phyloP scores from a whole-genome alignment of 257 asterid genomes.

The Cinchona pubescens region DNA sequence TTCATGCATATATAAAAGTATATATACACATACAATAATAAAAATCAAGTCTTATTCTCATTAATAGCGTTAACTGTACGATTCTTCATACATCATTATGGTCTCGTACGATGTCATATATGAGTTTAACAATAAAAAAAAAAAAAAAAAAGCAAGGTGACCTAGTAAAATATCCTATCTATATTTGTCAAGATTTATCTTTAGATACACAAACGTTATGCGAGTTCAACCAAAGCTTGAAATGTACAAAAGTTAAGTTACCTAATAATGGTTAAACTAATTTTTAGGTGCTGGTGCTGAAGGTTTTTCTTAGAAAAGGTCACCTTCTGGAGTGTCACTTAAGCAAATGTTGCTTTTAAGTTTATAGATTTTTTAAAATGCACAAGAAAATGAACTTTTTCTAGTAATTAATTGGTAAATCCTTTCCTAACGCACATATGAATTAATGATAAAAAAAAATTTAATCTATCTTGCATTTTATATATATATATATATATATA shows the following conservation, averaged over 20 bases:
- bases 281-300: neutral
- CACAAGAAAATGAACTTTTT: constrained; percentile 9
- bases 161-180: neutral
- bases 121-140: too few relatives aligned
- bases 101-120: too few relatives aligned
- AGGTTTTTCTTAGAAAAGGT: neutral
- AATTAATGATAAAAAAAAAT: too few relatives aligned
- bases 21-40: too few relatives aligned
- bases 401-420: neutral
- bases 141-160: neutral
- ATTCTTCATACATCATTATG: too few relatives aligned
- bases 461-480: too few relatives aligned
- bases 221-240: constrained; percentile 19
- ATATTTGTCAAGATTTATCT: neutral
- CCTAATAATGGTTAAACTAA: constrained; percentile 20
- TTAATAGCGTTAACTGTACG: too few relatives aligned
- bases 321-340: constrained; percentile 17
- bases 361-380: neutral
- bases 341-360: constrained; percentile 21
- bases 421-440: constrained; percentile 4
- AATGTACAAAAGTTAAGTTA: constrained; percentile 6
- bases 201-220: neutral
- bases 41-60: too few relatives aligned
- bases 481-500: neutral
- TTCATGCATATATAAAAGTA: too few relatives aligned